These are phyloP conservation scores for Dothideomycetes sp. DNA, from an alignment of 2,329 filamentous ascomycete genomes.

Conservation along the genomic window DNA sequence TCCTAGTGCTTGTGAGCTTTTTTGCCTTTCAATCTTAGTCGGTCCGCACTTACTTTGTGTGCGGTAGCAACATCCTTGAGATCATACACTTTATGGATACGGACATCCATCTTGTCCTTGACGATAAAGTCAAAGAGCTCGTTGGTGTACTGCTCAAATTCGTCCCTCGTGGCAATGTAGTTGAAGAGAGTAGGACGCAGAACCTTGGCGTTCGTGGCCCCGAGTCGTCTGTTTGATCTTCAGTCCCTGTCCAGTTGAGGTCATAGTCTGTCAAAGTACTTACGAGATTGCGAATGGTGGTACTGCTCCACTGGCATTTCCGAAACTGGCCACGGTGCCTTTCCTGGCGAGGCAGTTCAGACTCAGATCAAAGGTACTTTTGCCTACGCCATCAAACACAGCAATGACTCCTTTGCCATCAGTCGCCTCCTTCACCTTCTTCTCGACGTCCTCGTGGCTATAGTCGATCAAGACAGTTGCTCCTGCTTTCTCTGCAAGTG, in stretches of 20 bases:
- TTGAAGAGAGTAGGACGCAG: slow-evolving; percentile 64
- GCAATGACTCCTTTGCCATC: slow-evolving; percentile 62
- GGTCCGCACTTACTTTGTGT: slow-evolving; percentile 42
- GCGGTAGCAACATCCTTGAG: slow-evolving; percentile 63
- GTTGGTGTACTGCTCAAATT: slow-evolving; percentile 58
- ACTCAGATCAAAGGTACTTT: slow-evolving; percentile 71
- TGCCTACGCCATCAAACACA: slow-evolving; percentile 80
- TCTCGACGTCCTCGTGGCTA: slow-evolving; percentile 46
- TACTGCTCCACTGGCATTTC: slow-evolving; percentile 72
- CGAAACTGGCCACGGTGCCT: slow-evolving; percentile 69
- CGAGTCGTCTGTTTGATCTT: slow-evolving; percentile 39
- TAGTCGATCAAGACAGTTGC: slow-evolving; percentile 68
- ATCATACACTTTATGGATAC: slow-evolving; percentile 68
- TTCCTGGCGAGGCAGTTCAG: slow-evolving; percentile 67
- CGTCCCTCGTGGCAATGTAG: slow-evolving; percentile 61
- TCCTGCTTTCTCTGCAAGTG: slow-evolving; percentile 59
- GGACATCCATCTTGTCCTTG: slow-evolving; percentile 60
- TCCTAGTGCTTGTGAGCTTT: slow-evolving; percentile 38
- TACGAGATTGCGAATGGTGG: slow-evolving; percentile 55
- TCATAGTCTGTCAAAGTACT: slow-evolving; percentile 35
- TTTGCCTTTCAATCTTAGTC: slow-evolving; percentile 4
- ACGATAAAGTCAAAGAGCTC: slow-evolving; percentile 67
- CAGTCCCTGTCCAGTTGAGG: not conserved
- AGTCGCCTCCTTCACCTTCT: slow-evolving; percentile 59
- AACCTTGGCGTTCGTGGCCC: slow-evolving; percentile 67